A percentile compares a stretch with the other conserved stretches of the same genome.
These are phyloP conservation scores for Myxozyma neotropica DNA, from an alignment of 805 yeast species.

Conservation along the genomic window DNA sequence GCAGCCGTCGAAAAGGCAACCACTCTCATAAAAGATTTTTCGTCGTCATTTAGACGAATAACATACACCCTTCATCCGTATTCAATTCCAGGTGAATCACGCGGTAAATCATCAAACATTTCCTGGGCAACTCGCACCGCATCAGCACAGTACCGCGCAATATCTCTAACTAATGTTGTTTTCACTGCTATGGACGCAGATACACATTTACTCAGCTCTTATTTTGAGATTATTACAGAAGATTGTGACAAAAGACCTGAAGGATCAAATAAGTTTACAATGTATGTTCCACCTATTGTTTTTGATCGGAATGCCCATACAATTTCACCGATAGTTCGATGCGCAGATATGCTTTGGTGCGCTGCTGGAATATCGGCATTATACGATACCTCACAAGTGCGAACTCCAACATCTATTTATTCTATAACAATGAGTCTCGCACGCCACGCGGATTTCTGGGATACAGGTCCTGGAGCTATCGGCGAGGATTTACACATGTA, in stretches of 20 bases:
- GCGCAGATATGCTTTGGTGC: conserved; percentile 35
- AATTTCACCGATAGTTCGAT: conserved; percentile 32
- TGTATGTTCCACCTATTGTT: conserved; percentile 33
- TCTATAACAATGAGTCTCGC: conserved; percentile 31
- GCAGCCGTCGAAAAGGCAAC: conserved; percentile 22
- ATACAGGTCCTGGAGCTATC: conserved; percentile 33
- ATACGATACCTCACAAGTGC: conserved; percentile 23
- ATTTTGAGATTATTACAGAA: conserved; percentile 22
- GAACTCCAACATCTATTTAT: conserved; percentile 35
- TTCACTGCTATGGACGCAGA: conserved; percentile 36
- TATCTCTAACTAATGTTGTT: conserved; percentile 7
- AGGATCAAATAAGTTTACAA: conserved; percentile 7
- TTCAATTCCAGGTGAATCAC: conserved; percentile 28
- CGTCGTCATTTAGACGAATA: conserved; percentile 18
- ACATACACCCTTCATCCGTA: conserved; percentile 29
- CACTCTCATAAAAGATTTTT: conserved; percentile 13
- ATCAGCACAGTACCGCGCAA: conserved; percentile 8
- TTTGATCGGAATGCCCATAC: conserved; percentile 35
- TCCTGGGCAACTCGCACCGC: conserved; percentile 33
- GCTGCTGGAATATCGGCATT: conserved; percentile 34
- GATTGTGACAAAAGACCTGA: conserved; percentile 4
- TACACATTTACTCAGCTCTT: conserved; percentile 29
- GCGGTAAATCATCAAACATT: conserved; percentile 35
- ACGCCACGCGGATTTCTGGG: conserved; percentile 34
- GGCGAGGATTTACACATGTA: conserved; percentile 37